A percentile compares a stretch with the other conserved stretches of the same genome.
Conservation (phyloP, 805 yeast genomes). For the Blastobotrys americana region DNA sequence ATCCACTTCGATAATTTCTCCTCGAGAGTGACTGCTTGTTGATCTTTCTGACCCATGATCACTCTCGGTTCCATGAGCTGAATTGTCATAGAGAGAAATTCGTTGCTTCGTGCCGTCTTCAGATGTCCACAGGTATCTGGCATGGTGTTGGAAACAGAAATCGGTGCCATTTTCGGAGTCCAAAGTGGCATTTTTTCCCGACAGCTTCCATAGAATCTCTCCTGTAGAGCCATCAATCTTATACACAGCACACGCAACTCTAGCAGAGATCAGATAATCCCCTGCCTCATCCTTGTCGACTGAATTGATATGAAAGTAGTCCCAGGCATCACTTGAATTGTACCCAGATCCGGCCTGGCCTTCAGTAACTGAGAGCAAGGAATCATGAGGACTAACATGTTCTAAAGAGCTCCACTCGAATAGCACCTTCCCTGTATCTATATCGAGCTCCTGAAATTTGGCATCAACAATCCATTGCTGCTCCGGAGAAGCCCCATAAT, state of each 20-base stretch:
- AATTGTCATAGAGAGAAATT: constrained; percentile 12
- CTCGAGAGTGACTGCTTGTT: constrained; percentile 7
- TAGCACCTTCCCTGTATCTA: constrained; percentile 10
- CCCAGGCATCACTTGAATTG: constrained; percentile 13
- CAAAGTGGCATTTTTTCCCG: constrained; percentile 8
- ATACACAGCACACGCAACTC: constrained; percentile 13
- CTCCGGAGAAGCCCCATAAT: constrained; percentile 5
- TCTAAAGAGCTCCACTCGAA: constrained; percentile 13
- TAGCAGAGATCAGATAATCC: constrained; percentile 9
- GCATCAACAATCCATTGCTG: constrained; percentile 13
- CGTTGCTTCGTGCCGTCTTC: constrained; percentile 5
- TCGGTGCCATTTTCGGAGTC: constrained; percentile 7
- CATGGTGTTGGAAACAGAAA: constrained; percentile 13
- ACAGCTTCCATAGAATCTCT: constrained; percentile 11
- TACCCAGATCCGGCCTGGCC: constrained; percentile 14
- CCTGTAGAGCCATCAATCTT: constrained; percentile 11
- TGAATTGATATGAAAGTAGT: constrained; percentile 14
- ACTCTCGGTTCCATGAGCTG: constrained; percentile 13
- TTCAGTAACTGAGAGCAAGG: constrained; percentile 7
- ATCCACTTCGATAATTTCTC: constrained; percentile 10
- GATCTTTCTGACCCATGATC: constrained; percentile 4
- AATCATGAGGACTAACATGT: constrained; percentile 10
- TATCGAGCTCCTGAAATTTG: constrained; percentile 10
- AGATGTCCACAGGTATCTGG: constrained; percentile 10
- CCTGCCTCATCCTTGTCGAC: constrained; percentile 12